Conservation (phyloP, 2,329 filamentous ascomycete genomes). For the Exophiala calicioides region DNA sequence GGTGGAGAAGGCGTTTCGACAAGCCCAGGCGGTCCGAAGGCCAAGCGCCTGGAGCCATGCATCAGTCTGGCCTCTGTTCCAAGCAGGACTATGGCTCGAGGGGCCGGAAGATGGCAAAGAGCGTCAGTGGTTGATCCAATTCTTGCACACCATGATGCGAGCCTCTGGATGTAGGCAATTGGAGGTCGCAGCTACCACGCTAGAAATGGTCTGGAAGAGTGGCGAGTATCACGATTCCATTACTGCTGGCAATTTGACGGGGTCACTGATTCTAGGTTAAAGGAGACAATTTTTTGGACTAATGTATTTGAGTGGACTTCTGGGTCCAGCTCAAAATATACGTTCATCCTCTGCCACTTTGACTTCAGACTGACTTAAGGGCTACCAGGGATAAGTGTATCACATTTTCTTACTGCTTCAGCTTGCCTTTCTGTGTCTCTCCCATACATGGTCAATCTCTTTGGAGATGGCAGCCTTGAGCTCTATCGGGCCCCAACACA, state of each 20-base stretch:
- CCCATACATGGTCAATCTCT: constrained; percentile 16
- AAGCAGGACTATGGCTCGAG: constrained; percentile 7
- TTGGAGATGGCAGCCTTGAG: constrained; percentile 36
- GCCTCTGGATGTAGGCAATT: constrained; percentile 6
- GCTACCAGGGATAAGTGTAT: too few species aligned
- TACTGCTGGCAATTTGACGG: constrained; percentile 1
- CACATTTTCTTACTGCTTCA: too few species aligned
- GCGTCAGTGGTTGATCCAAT: constrained; percentile 5
- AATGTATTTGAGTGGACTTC: too few species aligned
- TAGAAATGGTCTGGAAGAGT: constrained; percentile 3
- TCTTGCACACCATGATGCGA: constrained; percentile 3
- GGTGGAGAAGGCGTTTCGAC: constrained; percentile 1
- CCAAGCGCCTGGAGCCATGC: constrained; percentile 9
- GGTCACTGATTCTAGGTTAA: constrained; percentile 6
- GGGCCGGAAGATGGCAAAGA: not conserved
- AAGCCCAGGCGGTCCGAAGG: not conserved
- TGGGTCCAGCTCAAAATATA: too few species aligned
- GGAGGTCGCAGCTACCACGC: constrained; percentile 5
- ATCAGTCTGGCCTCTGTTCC: constrained; percentile 8
- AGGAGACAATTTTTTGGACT: too few species aligned
- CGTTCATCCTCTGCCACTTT: too few species aligned
- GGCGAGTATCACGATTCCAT: constrained; percentile 14
- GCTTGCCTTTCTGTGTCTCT: constrained; percentile 4
- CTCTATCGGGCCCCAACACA: constrained; percentile 48
- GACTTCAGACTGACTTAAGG: too few species aligned